These are phyloP conservation scores for Trichoderma parareesei DNA, from an alignment of 495 filamentous ascomycete genomes.

Conservation along the genomic window DNA sequence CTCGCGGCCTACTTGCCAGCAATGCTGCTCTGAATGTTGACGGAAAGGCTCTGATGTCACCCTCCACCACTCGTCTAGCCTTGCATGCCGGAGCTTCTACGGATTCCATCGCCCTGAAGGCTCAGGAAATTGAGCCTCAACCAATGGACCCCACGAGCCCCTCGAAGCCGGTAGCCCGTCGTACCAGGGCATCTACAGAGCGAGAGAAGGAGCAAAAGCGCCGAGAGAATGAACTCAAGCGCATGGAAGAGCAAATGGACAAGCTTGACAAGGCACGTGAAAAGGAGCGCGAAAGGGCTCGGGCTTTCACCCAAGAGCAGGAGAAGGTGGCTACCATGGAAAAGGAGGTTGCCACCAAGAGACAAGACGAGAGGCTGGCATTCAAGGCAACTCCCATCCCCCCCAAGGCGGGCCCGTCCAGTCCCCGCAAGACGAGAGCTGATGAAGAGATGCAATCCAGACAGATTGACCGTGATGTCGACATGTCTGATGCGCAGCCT, in stretches of 20 bases:
- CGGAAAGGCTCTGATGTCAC: slow-evolving; percentile 49
- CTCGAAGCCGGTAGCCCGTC: slow-evolving; percentile 41
- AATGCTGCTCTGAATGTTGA: slow-evolving; percentile 76
- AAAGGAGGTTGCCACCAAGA: slow-evolving; percentile 33
- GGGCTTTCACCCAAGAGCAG: slow-evolving; percentile 54
- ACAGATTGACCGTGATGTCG: slow-evolving; percentile 36
- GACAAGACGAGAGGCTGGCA: slow-evolving; percentile 33
- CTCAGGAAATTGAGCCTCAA: slow-evolving; percentile 22
- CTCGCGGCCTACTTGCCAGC: slow-evolving; percentile 73
- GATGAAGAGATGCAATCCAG: slow-evolving; percentile 33
- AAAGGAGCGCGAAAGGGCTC: slow-evolving; percentile 54
- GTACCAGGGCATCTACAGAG: slow-evolving; percentile 69
- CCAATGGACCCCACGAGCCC: slow-evolving; percentile 29
- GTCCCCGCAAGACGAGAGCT: slow-evolving; percentile 36
- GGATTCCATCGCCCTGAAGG: slow-evolving; percentile 30
- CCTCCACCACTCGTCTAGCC: slow-evolving; percentile 30
- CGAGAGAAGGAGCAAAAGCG: slow-evolving; percentile 56
- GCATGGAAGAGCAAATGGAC: slow-evolving; percentile 43
- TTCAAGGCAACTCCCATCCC: slow-evolving; percentile 34
- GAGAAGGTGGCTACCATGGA: slow-evolving; percentile 44
- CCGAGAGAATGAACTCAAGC: slow-evolving; percentile 50
- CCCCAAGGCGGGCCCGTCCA: slow-evolving; percentile 35
- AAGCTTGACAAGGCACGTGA: slow-evolving; percentile 47
- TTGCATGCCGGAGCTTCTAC: slow-evolving; percentile 28
- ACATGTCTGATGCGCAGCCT: slow-evolving; percentile 44